Percentiles rank a stretch among this genome's conserved stretches.
These are phyloP conservation scores for Nicotiana sylvestris DNA, from an alignment of 257 asterid genomes.

Conservation along the genomic window DNA sequence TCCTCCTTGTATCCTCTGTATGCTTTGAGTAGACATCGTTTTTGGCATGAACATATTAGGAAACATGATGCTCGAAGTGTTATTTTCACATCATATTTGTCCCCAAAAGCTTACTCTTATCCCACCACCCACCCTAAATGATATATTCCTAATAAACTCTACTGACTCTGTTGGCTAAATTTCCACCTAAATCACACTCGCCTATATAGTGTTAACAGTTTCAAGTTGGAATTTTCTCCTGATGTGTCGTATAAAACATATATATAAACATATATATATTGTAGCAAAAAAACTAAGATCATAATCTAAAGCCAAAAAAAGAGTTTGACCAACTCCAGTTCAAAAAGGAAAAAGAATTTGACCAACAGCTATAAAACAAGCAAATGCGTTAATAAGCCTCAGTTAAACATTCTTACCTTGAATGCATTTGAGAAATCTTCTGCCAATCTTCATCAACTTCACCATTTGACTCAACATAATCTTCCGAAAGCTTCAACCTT, in stretches of 20 bases:
- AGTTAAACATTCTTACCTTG: slow-evolving; percentile 4
- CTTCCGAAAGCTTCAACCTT: slow-evolving; percentile 35
- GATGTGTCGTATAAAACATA: not conserved
- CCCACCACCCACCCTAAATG: no score
- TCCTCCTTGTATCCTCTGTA: no score
- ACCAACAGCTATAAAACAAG: not conserved
- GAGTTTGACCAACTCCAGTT: not conserved
- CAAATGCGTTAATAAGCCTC: not conserved
- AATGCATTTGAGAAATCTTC: slow-evolving; percentile 6
- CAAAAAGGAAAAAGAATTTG: not conserved
- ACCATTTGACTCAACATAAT: slow-evolving; percentile 26
- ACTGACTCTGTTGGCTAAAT: not conserved
- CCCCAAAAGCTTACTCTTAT: no score
- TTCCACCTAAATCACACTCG: not conserved
- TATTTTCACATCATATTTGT: no score
- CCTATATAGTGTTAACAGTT: not conserved
- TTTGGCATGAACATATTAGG: no score
- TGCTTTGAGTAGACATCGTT: no score
- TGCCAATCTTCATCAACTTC: slow-evolving; percentile 6
- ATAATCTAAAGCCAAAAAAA: not conserved
- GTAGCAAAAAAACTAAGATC: not conserved
- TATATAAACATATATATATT: not conserved
- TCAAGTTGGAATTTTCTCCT: not conserved
- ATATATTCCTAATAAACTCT: no score
- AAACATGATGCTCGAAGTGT: no score